phyloP scores from a whole-genome alignment of 352 stramenopile species.

The Globisporangium ultimum region DNA sequence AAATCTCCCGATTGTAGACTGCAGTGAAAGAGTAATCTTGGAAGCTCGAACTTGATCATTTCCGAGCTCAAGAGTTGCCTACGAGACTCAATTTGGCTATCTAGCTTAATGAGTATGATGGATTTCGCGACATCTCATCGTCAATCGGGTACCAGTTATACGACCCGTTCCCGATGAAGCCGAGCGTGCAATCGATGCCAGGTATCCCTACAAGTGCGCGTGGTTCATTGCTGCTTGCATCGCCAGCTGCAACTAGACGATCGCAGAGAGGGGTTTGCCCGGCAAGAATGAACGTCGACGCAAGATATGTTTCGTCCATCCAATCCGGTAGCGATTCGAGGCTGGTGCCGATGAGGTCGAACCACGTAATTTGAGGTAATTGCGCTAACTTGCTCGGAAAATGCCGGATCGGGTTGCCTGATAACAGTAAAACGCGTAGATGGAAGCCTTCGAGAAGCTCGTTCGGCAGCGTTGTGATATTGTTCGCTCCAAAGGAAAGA shows the following conservation, averaged over 20 bases:
- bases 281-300: constrained; percentile 4
- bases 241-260: constrained; percentile 1
- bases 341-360: constrained; percentile 1
- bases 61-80: too few relatives aligned
- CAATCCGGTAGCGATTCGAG: constrained; percentile 3
- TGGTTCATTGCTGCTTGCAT: neutral
- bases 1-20: too few relatives aligned
- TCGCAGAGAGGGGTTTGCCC: constrained; percentile 9
- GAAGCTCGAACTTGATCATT: too few relatives aligned
- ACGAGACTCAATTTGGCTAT: too few relatives aligned
- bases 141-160: constrained; percentile 13
- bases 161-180: constrained; percentile 8
- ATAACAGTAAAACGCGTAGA: constrained; percentile 6
- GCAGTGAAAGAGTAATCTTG: too few relatives aligned
- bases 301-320: constrained; percentile 6
- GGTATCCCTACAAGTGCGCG: neutral
- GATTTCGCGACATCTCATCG: constrained; percentile 3
- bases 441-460: constrained; percentile 1
- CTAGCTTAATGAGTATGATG: constrained; percentile 3
- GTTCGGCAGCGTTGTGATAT: constrained; percentile 2
- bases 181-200: constrained; percentile 6
- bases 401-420: constrained; percentile 6
- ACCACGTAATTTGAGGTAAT: constrained; percentile 1
- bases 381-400: constrained; percentile 1
- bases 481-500: constrained; percentile 8